Evolutionary conservation across 768 basidiomycete genomes (phyloP), one percentile per base, ranked within the genome.

Genomic region (Amanita jacksonii): DNA sequence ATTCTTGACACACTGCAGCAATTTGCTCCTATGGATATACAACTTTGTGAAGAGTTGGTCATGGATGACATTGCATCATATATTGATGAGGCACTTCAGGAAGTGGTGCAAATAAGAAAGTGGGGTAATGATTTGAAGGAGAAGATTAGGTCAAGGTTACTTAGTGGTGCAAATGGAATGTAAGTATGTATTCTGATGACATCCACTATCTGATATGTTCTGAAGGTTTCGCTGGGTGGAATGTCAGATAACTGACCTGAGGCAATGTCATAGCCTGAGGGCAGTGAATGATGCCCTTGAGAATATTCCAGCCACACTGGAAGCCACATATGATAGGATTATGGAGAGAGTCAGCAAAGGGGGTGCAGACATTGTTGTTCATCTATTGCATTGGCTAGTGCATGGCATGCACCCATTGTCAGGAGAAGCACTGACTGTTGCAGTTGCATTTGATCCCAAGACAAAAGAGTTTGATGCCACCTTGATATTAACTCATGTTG

Each of bases 221-320:
- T 28, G n/a, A 28, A 60, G 59, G 47, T 59, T 56, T 43, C 49
- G 51, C 3, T 56, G 53, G 47, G 51, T 57, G 13, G 12, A 43
- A 3, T 57, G 49, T 23, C 58, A 59, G 35, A 23, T 60, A 15
- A 49, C 46, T 15, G 37, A 43, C 33, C 41, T 60, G 3, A 38
- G 37, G 3, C 18, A 41, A 2, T 57, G 54, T 34, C 42, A 38
- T 19, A 49, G 36, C 18, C 31, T 40, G 20, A 38, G 30, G 0
- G 45, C 46, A n/a, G 33, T 60, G 22, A 27, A 42, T 22, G 40
- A 49, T 8, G 46, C 49, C 4, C 44, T 60, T 7, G 39, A 46
- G 12, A 35, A 27, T 18, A 42, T 59, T 32, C 52, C 51, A 1
- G 46, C 16, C 15, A 47, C 45, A 3, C 30, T 53, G 22, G 38